Percentiles rank a stretch among this genome's conserved stretches.
Conservation (phyloP, 129 eudicot genomes). For the Flaveria ramosissima region DNA sequence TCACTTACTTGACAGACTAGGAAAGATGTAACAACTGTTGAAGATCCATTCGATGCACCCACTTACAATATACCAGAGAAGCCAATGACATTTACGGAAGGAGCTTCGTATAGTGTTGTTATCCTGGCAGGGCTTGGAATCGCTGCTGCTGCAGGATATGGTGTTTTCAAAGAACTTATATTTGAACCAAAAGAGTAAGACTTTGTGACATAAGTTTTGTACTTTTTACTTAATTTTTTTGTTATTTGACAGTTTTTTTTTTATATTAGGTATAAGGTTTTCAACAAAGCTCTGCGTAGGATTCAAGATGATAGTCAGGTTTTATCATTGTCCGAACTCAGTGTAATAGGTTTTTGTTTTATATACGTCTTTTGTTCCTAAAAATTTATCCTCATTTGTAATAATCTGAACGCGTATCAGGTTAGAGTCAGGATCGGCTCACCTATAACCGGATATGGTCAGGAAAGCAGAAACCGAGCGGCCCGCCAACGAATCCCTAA, state of each 20-base stretch:
- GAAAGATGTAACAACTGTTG: slow-evolving; percentile 69
- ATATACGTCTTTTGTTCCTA: background rate
- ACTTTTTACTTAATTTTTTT: background rate
- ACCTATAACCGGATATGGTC: slow-evolving; percentile 91
- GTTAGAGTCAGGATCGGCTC: slow-evolving; percentile 82
- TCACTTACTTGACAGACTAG: slow-evolving; percentile 6
- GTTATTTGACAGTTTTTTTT: slow-evolving; percentile 6
- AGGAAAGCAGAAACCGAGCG: slow-evolving; percentile 86
- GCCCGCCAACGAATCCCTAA: slow-evolving; percentile 82
- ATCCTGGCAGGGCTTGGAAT: slow-evolving; percentile 88
- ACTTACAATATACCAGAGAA: slow-evolving; percentile 92
- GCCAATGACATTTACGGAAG: slow-evolving; percentile 93
- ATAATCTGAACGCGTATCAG: slow-evolving; percentile 30
- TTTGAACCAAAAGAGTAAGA: slow-evolving; percentile 91
- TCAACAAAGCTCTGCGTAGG: slow-evolving; percentile 79
- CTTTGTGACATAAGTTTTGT: background rate
- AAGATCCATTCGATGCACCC: slow-evolving; percentile 95
- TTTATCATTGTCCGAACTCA: slow-evolving; percentile 20
- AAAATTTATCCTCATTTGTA: background rate
- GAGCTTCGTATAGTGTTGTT: slow-evolving; percentile 75
- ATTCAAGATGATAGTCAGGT: slow-evolving; percentile 90
- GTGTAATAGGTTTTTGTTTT: background rate
- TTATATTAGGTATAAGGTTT: slow-evolving; percentile 73
- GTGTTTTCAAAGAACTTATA: slow-evolving; percentile 84
- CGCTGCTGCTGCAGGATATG: slow-evolving; percentile 92